phyloP scores from a whole-genome alignment of 306 rosid species.

The Pterocarpus macrocarpus region DNA sequence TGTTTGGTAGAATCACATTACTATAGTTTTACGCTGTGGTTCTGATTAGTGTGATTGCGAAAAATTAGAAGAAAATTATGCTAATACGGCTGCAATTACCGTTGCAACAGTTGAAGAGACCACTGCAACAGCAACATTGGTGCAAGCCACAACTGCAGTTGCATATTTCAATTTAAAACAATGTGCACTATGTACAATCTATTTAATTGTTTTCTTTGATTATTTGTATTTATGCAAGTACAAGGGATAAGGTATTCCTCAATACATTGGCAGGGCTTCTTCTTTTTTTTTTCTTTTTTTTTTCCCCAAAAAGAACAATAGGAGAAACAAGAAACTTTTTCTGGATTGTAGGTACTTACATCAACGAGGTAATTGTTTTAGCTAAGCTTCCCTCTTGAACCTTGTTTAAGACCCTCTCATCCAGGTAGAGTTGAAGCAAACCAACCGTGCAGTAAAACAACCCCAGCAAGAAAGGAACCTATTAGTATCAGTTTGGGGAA shows the following conservation, averaged over 20 bases:
- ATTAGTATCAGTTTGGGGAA: constrained; percentile 25
- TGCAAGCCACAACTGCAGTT: too few relatives aligned
- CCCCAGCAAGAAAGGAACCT: constrained; percentile 88
- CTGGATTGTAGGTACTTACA: constrained; percentile 53
- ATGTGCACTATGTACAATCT: background rate
- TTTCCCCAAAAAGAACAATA: background rate
- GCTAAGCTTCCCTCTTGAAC: constrained; percentile 53
- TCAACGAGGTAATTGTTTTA: constrained; percentile 58
- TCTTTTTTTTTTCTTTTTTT: too few relatives aligned
- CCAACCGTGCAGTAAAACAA: constrained; percentile 79
- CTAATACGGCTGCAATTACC: too few relatives aligned
- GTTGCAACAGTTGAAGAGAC: too few relatives aligned
- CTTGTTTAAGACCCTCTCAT: constrained; percentile 55
- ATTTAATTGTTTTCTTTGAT: background rate
- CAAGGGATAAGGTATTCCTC: background rate
- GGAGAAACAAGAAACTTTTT: background rate
- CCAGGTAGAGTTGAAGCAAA: constrained; percentile 72
- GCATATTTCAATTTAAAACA: background rate
- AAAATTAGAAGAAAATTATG: too few relatives aligned
- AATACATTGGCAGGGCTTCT: too few relatives aligned
- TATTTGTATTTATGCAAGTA: background rate
- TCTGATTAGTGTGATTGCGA: too few relatives aligned
- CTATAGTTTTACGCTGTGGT: too few relatives aligned
- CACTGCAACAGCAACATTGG: too few relatives aligned
- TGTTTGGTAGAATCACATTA: too few relatives aligned